Evolutionary conservation across 2,329 filamentous ascomycete species (phyloP).

Genomic region (Xylaria sp.): DNA sequence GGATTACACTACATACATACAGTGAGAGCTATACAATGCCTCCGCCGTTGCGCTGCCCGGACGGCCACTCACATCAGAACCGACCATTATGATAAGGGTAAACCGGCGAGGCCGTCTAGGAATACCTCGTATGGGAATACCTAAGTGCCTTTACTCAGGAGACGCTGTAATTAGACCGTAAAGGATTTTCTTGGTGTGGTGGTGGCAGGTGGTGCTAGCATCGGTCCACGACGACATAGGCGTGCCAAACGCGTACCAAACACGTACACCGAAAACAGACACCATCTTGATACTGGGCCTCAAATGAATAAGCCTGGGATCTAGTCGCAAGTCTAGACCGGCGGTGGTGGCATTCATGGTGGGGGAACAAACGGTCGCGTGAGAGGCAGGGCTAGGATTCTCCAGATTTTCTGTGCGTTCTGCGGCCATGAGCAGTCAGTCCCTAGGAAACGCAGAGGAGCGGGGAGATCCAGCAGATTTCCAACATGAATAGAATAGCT

Average conservation of each 20-base stretch:
- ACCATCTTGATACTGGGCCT: slow-evolving; percentile 7
- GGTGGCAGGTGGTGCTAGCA: slow-evolving; percentile 25
- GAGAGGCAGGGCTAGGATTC: slow-evolving; percentile 33
- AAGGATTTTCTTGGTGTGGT: slow-evolving; percentile 9
- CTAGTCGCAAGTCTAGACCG: slow-evolving; percentile 32
- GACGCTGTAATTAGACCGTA: not conserved
- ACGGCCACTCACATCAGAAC: not conserved
- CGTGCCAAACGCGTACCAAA: not conserved
- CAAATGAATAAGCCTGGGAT: slow-evolving; percentile 2
- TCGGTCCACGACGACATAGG: slow-evolving; percentile 3
- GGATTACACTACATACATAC: not conserved
- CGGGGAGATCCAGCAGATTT: not conserved
- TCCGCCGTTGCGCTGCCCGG: slow-evolving; percentile 3
- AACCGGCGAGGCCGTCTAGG: slow-evolving; percentile 14
- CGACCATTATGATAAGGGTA: slow-evolving; percentile 19
- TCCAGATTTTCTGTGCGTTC: slow-evolving; percentile 37
- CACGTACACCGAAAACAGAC: not conserved
- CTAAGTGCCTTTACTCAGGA: too few species aligned
- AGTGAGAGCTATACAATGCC: slow-evolving; percentile 15
- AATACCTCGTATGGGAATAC: slow-evolving; percentile 7
- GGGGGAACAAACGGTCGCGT: slow-evolving; percentile 25
- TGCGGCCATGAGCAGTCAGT: not conserved
- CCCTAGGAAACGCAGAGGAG: not conserved
- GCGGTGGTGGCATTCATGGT: slow-evolving; percentile 20
- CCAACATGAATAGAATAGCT: slow-evolving; percentile 25